Evolutionary conservation across 2,329 filamentous ascomycete species (phyloP).

Genomic region (Ophiostoma populinum): DNA sequence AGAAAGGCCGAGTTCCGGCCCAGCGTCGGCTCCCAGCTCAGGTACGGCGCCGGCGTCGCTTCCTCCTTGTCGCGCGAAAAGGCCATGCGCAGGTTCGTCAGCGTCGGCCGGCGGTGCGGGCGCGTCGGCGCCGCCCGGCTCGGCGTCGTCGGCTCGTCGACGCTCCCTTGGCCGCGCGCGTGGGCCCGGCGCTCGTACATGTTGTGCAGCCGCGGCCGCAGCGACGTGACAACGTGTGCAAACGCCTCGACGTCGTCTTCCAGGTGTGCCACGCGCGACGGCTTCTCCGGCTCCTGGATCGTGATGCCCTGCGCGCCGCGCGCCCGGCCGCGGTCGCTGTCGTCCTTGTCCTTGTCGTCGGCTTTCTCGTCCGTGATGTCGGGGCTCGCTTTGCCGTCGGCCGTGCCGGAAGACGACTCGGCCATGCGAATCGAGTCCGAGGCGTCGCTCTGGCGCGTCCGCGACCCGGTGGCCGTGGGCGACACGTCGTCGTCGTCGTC

Average conservation of each 20-base stretch:
- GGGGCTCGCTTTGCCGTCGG: background rate
- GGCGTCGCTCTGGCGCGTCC: constrained; percentile 12
- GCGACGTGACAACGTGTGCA: constrained; percentile 21
- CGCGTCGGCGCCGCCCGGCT: constrained; percentile 9
- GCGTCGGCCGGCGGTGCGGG: constrained; percentile 28
- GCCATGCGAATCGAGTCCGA: constrained; percentile 15
- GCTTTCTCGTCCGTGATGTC: background rate
- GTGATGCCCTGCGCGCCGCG: constrained; percentile 37
- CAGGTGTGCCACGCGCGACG: constrained; percentile 22
- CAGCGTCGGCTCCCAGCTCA: constrained; percentile 86
- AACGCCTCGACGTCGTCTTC: constrained; percentile 26
- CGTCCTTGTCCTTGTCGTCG: background rate
- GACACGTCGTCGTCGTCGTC: constrained; percentile 1
- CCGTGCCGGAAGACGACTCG: constrained; percentile 4
- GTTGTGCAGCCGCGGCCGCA: constrained; percentile 26
- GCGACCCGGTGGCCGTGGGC: background rate
- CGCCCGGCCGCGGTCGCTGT: background rate
- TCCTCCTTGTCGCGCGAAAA: constrained; percentile 35
- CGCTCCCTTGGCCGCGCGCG: background rate
- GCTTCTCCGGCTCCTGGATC: constrained; percentile 45
- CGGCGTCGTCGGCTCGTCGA: constrained; percentile 10
- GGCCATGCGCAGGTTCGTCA: constrained; percentile 40
- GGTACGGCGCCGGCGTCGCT: constrained; percentile 60
- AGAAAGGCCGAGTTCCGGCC: constrained; percentile 87
- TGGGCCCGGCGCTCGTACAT: constrained; percentile 14